These are phyloP conservation scores for Tremella yokohamensis DNA, from an alignment of 768 basidiomycete species.

Conservation along the genomic window DNA sequence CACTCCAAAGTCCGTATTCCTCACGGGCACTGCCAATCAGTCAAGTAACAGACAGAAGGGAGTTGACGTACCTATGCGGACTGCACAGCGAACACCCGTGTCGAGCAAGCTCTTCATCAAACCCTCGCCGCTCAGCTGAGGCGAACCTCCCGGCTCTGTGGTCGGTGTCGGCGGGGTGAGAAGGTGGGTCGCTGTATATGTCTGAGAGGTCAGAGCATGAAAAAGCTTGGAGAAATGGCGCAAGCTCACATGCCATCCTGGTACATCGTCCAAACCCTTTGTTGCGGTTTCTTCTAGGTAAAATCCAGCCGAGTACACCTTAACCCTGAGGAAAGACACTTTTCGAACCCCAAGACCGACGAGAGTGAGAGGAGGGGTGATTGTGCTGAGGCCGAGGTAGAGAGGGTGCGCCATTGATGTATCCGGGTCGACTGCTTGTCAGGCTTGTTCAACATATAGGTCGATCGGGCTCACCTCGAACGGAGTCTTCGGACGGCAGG, in stretches of 20 bases:
- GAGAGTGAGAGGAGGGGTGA: constrained; percentile 61
- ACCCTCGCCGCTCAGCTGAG: constrained; percentile 38
- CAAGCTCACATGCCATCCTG: constrained; percentile 43
- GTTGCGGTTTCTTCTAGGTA: constrained; percentile 67
- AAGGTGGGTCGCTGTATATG: constrained; percentile 28
- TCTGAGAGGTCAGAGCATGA: constrained; percentile 9
- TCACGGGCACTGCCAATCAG: constrained; percentile 46
- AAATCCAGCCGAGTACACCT: constrained; percentile 86
- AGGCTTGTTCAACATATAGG: background rate
- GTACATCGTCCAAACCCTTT: constrained; percentile 18
- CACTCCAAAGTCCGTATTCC: constrained; percentile 51
- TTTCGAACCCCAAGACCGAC: constrained; percentile 82
- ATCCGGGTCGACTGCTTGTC: constrained; percentile 46
- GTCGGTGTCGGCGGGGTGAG: constrained; percentile 21
- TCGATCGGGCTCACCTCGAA: background rate
- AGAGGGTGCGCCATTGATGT: constrained; percentile 49
- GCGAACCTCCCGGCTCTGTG: constrained; percentile 11
- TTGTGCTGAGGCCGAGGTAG: constrained; percentile 13
- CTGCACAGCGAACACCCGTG: constrained; percentile 37
- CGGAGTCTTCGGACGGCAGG: background rate
- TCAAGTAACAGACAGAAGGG: background rate
- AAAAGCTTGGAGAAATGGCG: background rate
- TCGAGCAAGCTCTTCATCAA: constrained; percentile 46
- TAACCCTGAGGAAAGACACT: constrained; percentile 80
- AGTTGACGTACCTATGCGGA: constrained; percentile 48